A percentile compares a stretch with the other conserved stretches of the same genome.
These are phyloP conservation scores for Lantana camara DNA, from an alignment of 257 asterid genomes.

Conservation along the genomic window DNA sequence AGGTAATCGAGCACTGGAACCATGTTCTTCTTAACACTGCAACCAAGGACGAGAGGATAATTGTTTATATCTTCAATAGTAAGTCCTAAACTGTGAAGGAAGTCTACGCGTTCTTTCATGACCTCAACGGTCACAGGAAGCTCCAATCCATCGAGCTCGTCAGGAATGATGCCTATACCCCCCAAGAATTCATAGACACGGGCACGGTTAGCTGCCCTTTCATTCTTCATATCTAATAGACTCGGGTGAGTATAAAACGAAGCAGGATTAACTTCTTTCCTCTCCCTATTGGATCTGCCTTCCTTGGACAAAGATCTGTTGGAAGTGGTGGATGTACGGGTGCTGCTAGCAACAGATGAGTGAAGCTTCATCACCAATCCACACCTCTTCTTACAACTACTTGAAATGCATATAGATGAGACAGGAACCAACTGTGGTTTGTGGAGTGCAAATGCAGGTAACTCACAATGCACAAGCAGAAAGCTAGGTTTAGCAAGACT, in stretches of 20 bases:
- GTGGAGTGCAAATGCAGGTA: conserved; percentile 50
- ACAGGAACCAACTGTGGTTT: conserved; percentile 38
- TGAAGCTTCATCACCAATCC: conserved; percentile 47
- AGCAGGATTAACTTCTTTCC: conserved; percentile 47
- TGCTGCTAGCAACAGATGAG: conserved; percentile 51
- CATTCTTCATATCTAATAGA: conserved; percentile 77
- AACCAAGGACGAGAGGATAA: conserved; percentile 96
- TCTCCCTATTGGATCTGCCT: conserved; percentile 33
- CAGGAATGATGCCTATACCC: conserved; percentile 72
- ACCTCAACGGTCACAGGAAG: conserved; percentile 94
- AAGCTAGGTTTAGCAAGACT: conserved; percentile 62
- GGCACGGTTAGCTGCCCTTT: conserved; percentile 69
- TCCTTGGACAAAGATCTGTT: conserved; percentile 38
- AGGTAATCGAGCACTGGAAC: conserved; percentile 95
- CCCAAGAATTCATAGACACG: conserved; percentile 82
- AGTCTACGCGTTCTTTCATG: conserved; percentile 88
- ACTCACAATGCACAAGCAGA: conserved; percentile 54
- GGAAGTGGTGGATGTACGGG: conserved; percentile 42
- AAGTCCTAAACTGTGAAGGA: conserved; percentile 92
- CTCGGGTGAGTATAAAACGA: conserved; percentile 84
- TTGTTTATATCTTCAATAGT: conserved; percentile 85
- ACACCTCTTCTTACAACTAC: conserved; percentile 36
- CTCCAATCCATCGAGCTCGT: conserved; percentile 95
- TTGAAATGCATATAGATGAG: conserved; percentile 39
- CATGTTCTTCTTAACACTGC: conserved; percentile 98